Conservation (phyloP, 345 rosid genomes). For the Lepidium sativum region DNA sequence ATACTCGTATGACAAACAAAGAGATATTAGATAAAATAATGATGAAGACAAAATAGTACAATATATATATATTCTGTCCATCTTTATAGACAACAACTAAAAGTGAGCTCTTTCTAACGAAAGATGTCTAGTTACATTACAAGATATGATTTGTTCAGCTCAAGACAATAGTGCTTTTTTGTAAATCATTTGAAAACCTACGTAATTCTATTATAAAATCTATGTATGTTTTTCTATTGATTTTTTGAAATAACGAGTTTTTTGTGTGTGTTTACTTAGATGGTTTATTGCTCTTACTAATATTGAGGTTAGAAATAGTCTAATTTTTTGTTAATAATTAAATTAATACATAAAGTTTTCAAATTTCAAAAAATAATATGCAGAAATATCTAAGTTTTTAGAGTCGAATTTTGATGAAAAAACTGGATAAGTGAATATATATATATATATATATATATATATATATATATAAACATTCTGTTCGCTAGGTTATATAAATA, state of each 20-base stretch:
- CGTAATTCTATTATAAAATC: neutral
- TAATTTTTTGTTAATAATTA: no score
- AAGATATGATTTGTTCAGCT: neutral
- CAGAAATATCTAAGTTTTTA: no score
- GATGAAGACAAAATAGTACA: no score
- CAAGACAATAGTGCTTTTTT: neutral
- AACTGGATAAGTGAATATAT: no score
- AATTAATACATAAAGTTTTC: no score
- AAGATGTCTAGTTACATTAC: neutral
- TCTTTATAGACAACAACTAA: no score
- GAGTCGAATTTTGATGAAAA: no score
- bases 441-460: no score
- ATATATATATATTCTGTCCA: no score
- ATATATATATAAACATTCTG: neutral
- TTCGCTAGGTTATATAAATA: neutral
- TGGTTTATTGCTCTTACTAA: neutral
- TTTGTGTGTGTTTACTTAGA: neutral
- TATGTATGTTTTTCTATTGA: neutral
- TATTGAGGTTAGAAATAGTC: neutral
- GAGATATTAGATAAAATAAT: no score
- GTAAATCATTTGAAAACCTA: neutral
- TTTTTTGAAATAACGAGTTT: neutral
- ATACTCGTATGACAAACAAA: no score
- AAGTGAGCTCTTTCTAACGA: neutral
- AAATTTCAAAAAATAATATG: no score